Evolutionary conservation across 2,329 filamentous ascomycete species (phyloP), one percentile per base, ranked within the genome.

Genomic region (Diaporthe sp.): DNA sequence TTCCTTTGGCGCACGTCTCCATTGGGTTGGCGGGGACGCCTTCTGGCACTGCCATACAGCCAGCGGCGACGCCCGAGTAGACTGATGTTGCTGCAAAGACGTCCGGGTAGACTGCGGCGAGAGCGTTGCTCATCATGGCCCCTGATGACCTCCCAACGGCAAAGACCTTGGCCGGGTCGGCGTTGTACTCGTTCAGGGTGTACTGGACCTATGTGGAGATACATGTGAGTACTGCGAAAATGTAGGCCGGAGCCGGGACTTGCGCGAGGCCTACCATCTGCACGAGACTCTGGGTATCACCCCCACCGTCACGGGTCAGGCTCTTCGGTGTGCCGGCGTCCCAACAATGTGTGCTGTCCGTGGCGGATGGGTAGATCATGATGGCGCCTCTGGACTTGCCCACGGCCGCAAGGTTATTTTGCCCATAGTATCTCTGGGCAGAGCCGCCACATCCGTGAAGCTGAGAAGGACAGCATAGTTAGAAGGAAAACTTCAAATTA

Each of bases 121-220:
- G 63, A 37, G 79, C 78, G 73, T 82, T 81, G 66, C 82, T 83
- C 83, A 84, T 84, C 81, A 84, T 85, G 27, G 79, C 82, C 4
- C 83, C 83, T 1, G 82, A 83, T 2, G 79, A 81, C 5, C 78
- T 77, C 27, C 88, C 88, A 22, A 87, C 88, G 19, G 84, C 85
- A 73, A 85, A 89, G 15, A 90, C 86, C 47, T 82, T 82, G 68
- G 78, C 79, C 27, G 83, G 76, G 78, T 90, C 85, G 50, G 82
- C 87, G 5, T 79, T 80, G 80, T 89, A 89, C 75, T 83, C 84
- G n/a, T 77, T 76, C 10, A 89, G 77, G 4, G 86, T 37, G 15
- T 66, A 50, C 22, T 66, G 44, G 30, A 66, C 42, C 61, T 51
- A 17, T 37, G 30, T 2, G 19, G 8, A 35, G 6, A 25, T 10